Conservation (phyloP, 1,284 basidiomycete genomes). For the Omphalotus olearius region DNA sequence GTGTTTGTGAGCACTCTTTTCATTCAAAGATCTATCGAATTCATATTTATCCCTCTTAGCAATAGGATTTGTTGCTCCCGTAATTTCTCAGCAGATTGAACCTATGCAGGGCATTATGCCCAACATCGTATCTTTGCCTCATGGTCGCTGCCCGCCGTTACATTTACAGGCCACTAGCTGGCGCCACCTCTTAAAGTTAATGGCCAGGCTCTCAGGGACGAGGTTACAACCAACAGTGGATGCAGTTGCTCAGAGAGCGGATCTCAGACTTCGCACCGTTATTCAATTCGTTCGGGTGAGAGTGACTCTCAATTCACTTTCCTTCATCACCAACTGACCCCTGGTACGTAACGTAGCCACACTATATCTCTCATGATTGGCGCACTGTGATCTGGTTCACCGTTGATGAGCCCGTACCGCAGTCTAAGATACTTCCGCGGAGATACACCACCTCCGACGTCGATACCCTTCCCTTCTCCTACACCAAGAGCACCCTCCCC, state of each 20-base stretch:
- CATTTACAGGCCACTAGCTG: slow-evolving; percentile 71
- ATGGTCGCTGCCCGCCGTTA: slow-evolving; percentile 59
- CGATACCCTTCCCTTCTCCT: slow-evolving; percentile 65
- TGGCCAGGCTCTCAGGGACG: slow-evolving; percentile 66
- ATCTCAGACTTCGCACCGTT: slow-evolving; percentile 63
- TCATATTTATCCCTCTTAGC: slow-evolving; percentile 34
- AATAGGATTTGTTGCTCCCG: slow-evolving; percentile 59
- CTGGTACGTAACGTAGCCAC: slow-evolving; percentile 36
- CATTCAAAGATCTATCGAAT: slow-evolving; percentile 15
- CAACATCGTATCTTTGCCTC: slow-evolving; percentile 66
- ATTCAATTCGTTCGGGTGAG: slow-evolving; percentile 72
- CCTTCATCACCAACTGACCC: not conserved
- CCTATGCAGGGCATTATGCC: slow-evolving; percentile 57
- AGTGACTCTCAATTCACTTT: slow-evolving; percentile 32
- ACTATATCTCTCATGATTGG: slow-evolving; percentile 58
- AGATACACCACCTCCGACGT: slow-evolving; percentile 57
- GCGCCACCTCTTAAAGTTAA: slow-evolving; percentile 65
- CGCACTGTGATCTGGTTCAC: slow-evolving; percentile 71
- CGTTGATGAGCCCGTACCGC: slow-evolving; percentile 59
- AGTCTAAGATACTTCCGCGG: slow-evolving; percentile 35
- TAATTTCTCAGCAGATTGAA: slow-evolving; percentile 40
- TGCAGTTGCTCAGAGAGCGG: slow-evolving; percentile 51
- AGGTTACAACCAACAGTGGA: slow-evolving; percentile 67
- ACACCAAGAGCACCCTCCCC: slow-evolving; percentile 54
- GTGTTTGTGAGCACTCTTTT: slow-evolving; percentile 49